These are phyloP conservation scores for Millerozyma acaciae DNA, from an alignment of 805 yeast genomes.

Conservation along the genomic window DNA sequence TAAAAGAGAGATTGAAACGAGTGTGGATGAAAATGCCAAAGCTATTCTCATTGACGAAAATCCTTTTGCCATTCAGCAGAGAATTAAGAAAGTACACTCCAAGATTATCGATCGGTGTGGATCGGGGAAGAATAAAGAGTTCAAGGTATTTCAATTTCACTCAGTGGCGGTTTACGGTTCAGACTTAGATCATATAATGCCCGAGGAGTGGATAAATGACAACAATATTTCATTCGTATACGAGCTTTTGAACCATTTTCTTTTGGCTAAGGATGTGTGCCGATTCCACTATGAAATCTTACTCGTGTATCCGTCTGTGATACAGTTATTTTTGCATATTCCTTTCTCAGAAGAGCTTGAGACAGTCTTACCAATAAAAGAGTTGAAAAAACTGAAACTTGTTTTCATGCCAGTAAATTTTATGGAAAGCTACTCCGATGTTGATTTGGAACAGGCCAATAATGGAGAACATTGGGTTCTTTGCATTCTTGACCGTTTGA, in stretches of 20 bases:
- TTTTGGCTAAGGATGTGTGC: conserved; percentile 13
- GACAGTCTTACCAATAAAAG: conserved; percentile 27
- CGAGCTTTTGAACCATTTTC: conserved; percentile 38
- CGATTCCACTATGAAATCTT: conserved; percentile 22
- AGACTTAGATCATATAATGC: conserved; percentile 54
- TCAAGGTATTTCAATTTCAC: conserved; percentile 44
- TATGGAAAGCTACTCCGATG: conserved; percentile 43
- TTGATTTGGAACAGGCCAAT: conserved; percentile 46
- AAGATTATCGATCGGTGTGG: conserved; percentile 11
- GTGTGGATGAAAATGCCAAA: not conserved
- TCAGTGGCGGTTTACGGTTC: conserved; percentile 56
- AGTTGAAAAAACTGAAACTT: conserved; percentile 34
- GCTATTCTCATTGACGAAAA: conserved; percentile 5
- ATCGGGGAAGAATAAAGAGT: conserved; percentile 12
- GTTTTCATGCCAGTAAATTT: conserved; percentile 69
- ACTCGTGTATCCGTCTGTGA: conserved; percentile 56
- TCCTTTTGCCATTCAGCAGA: conserved; percentile 12
- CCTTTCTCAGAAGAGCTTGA: conserved; percentile 19
- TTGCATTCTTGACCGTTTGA: conserved; percentile 48
- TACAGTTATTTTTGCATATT: conserved; percentile 53
- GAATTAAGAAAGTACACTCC: conserved; percentile 17
- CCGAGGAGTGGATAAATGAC: conserved; percentile 74
- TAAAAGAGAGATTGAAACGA: conserved; percentile 9
- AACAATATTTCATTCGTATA: conserved; percentile 61
- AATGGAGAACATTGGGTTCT: conserved; percentile 81